Evolutionary conservation across 2,329 filamentous ascomycete genomes (phyloP).

Genomic region (Tolypocladium sp.): DNA sequence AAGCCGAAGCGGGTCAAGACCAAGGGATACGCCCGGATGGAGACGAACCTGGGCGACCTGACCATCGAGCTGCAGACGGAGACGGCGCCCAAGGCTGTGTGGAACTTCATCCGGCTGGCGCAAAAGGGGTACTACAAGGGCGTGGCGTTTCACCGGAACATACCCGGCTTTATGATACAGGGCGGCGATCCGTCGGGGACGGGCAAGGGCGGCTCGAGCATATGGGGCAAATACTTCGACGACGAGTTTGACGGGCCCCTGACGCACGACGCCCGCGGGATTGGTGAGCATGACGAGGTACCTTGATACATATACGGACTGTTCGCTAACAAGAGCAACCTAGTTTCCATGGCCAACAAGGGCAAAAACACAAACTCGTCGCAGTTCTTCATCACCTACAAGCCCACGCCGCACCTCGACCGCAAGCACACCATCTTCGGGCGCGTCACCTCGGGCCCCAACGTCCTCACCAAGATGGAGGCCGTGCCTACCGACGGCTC

Average conservation of each 20-base stretch:
- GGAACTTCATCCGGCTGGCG: constrained; percentile 87
- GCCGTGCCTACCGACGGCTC: constrained; percentile 64
- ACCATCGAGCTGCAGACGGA: constrained; percentile 89
- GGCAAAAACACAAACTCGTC: constrained; percentile 95
- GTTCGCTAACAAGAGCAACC: not conserved
- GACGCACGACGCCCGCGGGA: constrained; percentile 72
- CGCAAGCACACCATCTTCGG: constrained; percentile 97
- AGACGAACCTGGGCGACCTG: constrained; percentile 75
- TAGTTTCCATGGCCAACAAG: constrained; percentile 88
- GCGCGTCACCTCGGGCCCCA: constrained; percentile 66
- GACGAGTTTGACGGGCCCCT: constrained; percentile 89
- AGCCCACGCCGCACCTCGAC: constrained; percentile 75
- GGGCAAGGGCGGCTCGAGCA: constrained; percentile 77
- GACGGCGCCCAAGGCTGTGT: constrained; percentile 84
- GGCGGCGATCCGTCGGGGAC: constrained; percentile 91
- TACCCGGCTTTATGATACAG: constrained; percentile 95
- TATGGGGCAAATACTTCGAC: constrained; percentile 90
- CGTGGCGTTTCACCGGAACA: constrained; percentile 85
- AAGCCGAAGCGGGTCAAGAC: constrained; percentile 80
- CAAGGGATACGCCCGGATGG: constrained; percentile 85
- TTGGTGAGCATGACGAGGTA: constrained; percentile 25
- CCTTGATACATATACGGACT: not conserved
- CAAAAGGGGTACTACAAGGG: constrained; percentile 85
- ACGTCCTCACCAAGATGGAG: constrained; percentile 69
- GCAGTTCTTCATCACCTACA: constrained; percentile 92